These are phyloP conservation scores for Nemania diffusa DNA, from an alignment of 2,329 filamentous ascomycete genomes.

Conservation along the genomic window DNA sequence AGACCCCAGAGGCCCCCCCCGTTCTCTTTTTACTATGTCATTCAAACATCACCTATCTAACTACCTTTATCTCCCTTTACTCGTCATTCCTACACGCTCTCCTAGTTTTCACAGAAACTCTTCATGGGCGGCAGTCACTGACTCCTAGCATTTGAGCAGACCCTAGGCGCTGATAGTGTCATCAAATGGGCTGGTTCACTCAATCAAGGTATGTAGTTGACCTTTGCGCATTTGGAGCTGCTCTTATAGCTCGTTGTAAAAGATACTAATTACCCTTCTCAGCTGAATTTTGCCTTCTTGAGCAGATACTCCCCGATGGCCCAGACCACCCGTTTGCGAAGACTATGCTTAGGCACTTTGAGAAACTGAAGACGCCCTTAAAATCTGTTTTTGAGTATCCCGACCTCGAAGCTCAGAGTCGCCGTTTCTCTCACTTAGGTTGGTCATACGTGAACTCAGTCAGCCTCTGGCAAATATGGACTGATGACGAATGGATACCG, in stretches of 20 bases:
- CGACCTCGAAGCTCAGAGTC: slow-evolving; percentile 70
- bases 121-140: background rate
- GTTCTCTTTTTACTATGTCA: background rate
- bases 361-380: slow-evolving; percentile 82
- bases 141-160: slow-evolving; percentile 42
- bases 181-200: slow-evolving; percentile 81
- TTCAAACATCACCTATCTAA: background rate
- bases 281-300: slow-evolving; percentile 86
- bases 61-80: background rate
- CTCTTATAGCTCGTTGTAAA: background rate
- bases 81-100: background rate
- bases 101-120: background rate
- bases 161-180: slow-evolving; percentile 75
- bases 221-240: background rate
- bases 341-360: slow-evolving; percentile 86
- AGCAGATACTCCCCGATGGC: slow-evolving; percentile 86
- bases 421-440: slow-evolving; percentile 74
- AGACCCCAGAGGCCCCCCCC: background rate
- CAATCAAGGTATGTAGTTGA: slow-evolving; percentile 64
- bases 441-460: slow-evolving; percentile 72
- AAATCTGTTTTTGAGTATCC: slow-evolving; percentile 78
- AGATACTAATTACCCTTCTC: slow-evolving; percentile 33
- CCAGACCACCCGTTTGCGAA: slow-evolving; percentile 82
- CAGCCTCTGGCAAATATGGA: slow-evolving; percentile 88
- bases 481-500: slow-evolving; percentile 72